Percentiles rank a stretch among this genome's conserved stretches.
These are phyloP conservation scores for Suillus lakei DNA, from an alignment of 768 basidiomycete genomes.

Conservation along the genomic window DNA sequence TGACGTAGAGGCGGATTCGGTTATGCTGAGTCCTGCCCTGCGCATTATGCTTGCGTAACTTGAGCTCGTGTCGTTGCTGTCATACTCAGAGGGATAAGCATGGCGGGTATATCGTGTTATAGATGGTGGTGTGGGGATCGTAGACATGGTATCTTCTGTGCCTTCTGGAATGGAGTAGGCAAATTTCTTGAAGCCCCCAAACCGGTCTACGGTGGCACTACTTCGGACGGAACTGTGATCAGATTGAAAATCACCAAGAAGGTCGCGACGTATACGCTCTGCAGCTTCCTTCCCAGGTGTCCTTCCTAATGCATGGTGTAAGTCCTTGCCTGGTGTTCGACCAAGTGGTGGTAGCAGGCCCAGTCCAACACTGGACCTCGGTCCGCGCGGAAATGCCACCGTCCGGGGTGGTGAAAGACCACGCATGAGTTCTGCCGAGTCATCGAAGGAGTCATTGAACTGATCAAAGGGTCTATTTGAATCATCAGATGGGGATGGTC, in stretches of 20 bases:
- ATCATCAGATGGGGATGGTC: slow-evolving; percentile 25
- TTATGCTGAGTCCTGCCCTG: slow-evolving; percentile 55
- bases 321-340: slow-evolving; percentile 70
- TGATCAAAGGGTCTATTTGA: slow-evolving; percentile 44
- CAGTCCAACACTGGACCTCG: slow-evolving; percentile 36
- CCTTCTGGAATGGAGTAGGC: slow-evolving; percentile 23
- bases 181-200: slow-evolving; percentile 32
- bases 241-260: slow-evolving; percentile 59
- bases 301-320: slow-evolving; percentile 48
- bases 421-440: slow-evolving; percentile 42
- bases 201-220: slow-evolving; percentile 15
- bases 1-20: slow-evolving; percentile 31
- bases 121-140: slow-evolving; percentile 72
- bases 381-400: slow-evolving; percentile 52
- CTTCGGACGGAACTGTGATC: slow-evolving; percentile 28
- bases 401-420: slow-evolving; percentile 61
- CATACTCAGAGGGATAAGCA: slow-evolving; percentile 38
- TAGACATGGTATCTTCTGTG: slow-evolving; percentile 68
- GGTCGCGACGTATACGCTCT: slow-evolving; percentile 64
- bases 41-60: slow-evolving; percentile 76
- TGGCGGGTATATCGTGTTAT: slow-evolving; percentile 65
- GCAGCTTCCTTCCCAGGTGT: slow-evolving; percentile 80
- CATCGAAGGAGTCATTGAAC: slow-evolving; percentile 41
- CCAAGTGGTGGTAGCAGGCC: slow-evolving; percentile 45
- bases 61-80: slow-evolving; percentile 55